Conservation (phyloP, 768 basidiomycete species). For the Dioszegia hungarica region DNA sequence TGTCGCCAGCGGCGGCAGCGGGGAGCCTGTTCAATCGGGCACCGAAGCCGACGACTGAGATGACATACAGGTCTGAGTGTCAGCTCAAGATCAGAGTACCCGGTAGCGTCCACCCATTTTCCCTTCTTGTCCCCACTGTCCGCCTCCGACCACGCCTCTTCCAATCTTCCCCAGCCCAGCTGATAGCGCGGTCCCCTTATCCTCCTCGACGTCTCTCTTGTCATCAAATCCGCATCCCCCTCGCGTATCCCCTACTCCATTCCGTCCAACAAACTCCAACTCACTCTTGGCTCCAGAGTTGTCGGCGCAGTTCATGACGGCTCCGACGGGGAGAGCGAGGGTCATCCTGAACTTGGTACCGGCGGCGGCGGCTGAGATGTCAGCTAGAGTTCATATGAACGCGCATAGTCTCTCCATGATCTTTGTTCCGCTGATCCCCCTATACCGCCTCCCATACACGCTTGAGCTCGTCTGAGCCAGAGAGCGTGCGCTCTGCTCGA, state of each 20-base stretch:
- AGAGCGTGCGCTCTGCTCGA: neutral
- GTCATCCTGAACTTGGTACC: constrained; percentile 96
- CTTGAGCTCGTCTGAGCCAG: no score
- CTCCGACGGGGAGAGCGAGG: constrained; percentile 50
- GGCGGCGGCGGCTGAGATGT: constrained; percentile 50
- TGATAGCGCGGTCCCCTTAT: no score
- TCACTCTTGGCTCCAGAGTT: constrained; percentile 93
- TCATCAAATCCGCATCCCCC: no score
- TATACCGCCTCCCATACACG: no score
- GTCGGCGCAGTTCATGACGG: constrained; percentile 92
- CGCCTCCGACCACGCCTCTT: no score
- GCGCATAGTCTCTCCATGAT: no score
- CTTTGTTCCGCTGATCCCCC: no score
- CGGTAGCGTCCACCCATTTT: no score
- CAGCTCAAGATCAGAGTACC: constrained; percentile 1
- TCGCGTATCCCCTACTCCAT: neutral
- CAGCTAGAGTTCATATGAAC: constrained; percentile 2
- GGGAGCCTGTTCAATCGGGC: constrained; percentile 95
- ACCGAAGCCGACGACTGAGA: constrained; percentile 93
- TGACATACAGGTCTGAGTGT: constrained; percentile 55
- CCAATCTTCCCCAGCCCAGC: no score
- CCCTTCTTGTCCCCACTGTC: no score
- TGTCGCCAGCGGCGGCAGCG: constrained; percentile 60
- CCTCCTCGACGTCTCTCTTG: no score
- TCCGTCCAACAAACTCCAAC: constrained; percentile 10